phyloP scores from a whole-genome alignment of 345 rosid species.

The Noccaea caerulescens region DNA sequence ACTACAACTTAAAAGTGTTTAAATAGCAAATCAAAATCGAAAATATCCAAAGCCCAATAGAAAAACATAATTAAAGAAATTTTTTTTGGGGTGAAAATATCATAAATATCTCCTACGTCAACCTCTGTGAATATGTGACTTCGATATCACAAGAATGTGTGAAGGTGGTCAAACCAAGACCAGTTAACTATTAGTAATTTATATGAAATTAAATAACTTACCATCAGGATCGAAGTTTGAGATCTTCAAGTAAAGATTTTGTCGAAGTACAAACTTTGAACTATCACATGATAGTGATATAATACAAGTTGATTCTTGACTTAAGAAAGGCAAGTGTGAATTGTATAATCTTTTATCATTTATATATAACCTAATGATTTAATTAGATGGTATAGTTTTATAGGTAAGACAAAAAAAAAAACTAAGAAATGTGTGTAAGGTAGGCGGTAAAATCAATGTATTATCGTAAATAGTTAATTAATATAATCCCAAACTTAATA shows the following conservation, averaged over 20 bases:
- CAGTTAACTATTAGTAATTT: not conserved
- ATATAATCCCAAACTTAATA: no score
- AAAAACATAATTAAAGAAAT: no score
- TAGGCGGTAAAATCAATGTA: constrained; percentile 5
- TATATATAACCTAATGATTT: constrained; percentile 10
- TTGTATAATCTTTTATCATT: not conserved
- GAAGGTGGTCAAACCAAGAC: constrained; percentile 1
- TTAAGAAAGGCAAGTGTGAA: constrained; percentile 8
- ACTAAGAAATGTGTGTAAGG: not conserved
- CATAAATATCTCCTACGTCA: no score
- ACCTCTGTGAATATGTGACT: not conserved
- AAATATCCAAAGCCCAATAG: no score
- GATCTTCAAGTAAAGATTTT: constrained; percentile 3
- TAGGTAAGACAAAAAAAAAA: not conserved
- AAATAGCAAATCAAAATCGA: no score
- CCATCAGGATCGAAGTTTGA: constrained; percentile 23
- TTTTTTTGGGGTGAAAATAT: no score
- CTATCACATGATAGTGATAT: not conserved
- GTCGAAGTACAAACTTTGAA: not conserved
- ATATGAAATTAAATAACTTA: constrained; percentile 3
- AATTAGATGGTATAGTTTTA: not conserved
- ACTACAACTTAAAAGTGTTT: no score
- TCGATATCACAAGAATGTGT: constrained; percentile 12
- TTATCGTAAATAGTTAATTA: no score
- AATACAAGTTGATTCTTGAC: constrained; percentile 1